phyloP scores from a whole-genome alignment of 768 basidiomycete species.

The Crepidotus variabilis region DNA sequence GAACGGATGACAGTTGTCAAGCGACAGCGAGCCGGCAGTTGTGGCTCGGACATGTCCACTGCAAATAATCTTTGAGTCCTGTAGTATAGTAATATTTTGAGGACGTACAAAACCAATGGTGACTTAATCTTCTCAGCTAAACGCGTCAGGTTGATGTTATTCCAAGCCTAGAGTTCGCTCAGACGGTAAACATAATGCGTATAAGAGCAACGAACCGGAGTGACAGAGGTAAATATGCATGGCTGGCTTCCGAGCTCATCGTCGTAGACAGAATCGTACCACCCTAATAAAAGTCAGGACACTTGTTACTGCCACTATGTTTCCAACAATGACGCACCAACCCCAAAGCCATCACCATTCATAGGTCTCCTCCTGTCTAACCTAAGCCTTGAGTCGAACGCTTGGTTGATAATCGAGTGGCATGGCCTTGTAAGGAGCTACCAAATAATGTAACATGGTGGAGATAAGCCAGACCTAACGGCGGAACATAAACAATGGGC shows the following conservation, averaged over 20 bases:
- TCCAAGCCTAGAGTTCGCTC: slow-evolving; percentile 72
- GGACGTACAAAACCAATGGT: slow-evolving; percentile 84
- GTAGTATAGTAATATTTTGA: no score
- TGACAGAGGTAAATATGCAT: slow-evolving; percentile 94
- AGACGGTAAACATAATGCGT: background rate
- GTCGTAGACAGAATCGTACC: slow-evolving; percentile 89
- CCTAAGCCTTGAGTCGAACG: slow-evolving; percentile 89
- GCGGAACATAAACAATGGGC: slow-evolving; percentile 7
- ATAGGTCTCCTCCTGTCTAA: slow-evolving; percentile 81
- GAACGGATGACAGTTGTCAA: slow-evolving; percentile 97
- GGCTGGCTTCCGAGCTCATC: slow-evolving; percentile 84
- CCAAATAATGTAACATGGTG: background rate
- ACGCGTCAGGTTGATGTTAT: slow-evolving; percentile 89
- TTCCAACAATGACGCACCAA: slow-evolving; percentile 50
- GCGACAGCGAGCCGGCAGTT: slow-evolving; percentile 85
- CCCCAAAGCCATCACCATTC: slow-evolving; percentile 95
- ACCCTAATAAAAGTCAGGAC: slow-evolving; percentile 46
- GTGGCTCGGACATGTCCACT: slow-evolving; percentile 93
- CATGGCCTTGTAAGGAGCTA: slow-evolving; percentile 90
- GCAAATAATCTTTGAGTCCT: background rate
- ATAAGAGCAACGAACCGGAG: slow-evolving; percentile 47
- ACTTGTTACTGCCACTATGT: background rate
- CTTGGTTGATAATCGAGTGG: slow-evolving; percentile 97
- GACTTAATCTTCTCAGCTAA: slow-evolving; percentile 97
- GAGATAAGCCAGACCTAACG: no score